These are phyloP conservation scores for Nyssa sinensis DNA, from an alignment of 148 eudicot species.

Conservation along the genomic window DNA sequence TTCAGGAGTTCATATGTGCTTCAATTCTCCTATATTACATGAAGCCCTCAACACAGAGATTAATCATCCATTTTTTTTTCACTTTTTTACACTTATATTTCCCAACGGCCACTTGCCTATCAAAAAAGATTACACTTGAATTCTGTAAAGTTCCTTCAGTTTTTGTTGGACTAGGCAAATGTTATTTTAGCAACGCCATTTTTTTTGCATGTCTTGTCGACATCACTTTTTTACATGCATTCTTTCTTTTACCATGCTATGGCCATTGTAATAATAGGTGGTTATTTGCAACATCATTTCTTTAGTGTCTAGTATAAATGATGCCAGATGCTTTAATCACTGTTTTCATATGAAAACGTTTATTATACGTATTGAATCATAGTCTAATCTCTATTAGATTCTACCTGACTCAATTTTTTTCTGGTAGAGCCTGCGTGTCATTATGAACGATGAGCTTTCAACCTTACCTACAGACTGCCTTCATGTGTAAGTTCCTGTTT, in stretches of 20 bases:
- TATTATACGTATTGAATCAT: background rate
- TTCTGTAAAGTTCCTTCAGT: background rate
- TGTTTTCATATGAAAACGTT: slow-evolving; percentile 2
- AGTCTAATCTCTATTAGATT: background rate
- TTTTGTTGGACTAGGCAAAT: background rate
- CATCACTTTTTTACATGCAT: background rate
- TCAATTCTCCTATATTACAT: too few species aligned
- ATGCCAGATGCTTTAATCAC: background rate
- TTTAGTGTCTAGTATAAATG: background rate
- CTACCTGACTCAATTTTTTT: slow-evolving; percentile 23
- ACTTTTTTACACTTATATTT: too few species aligned
- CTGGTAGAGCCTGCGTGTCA: slow-evolving; percentile 80
- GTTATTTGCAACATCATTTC: background rate
- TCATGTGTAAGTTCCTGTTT: slow-evolving; percentile 59
- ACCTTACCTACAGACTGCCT: slow-evolving; percentile 82
- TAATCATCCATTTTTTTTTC: too few species aligned
- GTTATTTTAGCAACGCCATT: background rate
- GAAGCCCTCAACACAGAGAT: too few species aligned
- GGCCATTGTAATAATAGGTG: too few species aligned
- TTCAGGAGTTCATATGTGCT: too few species aligned
- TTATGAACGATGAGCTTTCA: slow-evolving; percentile 94
- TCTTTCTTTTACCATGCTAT: background rate
- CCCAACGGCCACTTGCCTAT: too few species aligned
- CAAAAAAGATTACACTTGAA: too few species aligned
- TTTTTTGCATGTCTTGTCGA: background rate